Evolutionary conservation across 192 early-diverging fungal species (phyloP).

Genomic region (Linnemannia elongata): DNA sequence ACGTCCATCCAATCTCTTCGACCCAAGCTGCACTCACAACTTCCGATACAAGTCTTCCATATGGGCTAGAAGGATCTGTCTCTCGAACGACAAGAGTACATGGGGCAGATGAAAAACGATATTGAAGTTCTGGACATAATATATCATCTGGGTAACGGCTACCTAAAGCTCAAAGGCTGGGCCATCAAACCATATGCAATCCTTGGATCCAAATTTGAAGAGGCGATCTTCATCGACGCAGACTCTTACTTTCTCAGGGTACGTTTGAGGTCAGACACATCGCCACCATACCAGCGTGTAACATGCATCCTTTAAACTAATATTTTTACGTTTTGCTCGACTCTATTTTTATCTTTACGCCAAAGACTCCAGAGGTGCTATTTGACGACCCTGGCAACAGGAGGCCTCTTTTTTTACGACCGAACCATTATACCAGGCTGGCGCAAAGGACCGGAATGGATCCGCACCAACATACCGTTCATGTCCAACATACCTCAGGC

Average conservation of each 20-base stretch:
- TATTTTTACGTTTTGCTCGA: neutral
- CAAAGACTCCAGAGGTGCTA: slow-evolving; percentile 59
- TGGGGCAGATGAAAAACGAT: slow-evolving; percentile 29
- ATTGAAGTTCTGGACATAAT: slow-evolving; percentile 53
- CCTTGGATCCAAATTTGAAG: slow-evolving; percentile 66
- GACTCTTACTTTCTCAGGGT: slow-evolving; percentile 69
- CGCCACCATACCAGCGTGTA: too few species aligned
- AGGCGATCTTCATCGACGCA: slow-evolving; percentile 74
- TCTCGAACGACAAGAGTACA: slow-evolving; percentile 11
- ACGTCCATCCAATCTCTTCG: slow-evolving; percentile 51
- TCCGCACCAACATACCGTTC: slow-evolving; percentile 61
- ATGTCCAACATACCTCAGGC: slow-evolving; percentile 45
- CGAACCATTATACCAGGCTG: slow-evolving; percentile 60
- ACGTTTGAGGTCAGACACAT: neutral
- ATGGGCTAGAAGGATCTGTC: slow-evolving; percentile 57
- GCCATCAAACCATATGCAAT: slow-evolving; percentile 74
- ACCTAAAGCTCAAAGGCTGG: slow-evolving; percentile 65
- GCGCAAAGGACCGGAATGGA: slow-evolving; percentile 55
- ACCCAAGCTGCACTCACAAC: slow-evolving; percentile 37
- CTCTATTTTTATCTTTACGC: neutral
- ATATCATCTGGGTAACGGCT: slow-evolving; percentile 45
- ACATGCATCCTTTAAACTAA: neutral
- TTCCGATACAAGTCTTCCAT: slow-evolving; percentile 73
- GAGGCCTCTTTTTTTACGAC: slow-evolving; percentile 70
- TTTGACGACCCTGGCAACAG: slow-evolving; percentile 62